phyloP scores from a whole-genome alignment of 2,329 filamentous ascomycete species.

The Aspergillus flavus region DNA sequence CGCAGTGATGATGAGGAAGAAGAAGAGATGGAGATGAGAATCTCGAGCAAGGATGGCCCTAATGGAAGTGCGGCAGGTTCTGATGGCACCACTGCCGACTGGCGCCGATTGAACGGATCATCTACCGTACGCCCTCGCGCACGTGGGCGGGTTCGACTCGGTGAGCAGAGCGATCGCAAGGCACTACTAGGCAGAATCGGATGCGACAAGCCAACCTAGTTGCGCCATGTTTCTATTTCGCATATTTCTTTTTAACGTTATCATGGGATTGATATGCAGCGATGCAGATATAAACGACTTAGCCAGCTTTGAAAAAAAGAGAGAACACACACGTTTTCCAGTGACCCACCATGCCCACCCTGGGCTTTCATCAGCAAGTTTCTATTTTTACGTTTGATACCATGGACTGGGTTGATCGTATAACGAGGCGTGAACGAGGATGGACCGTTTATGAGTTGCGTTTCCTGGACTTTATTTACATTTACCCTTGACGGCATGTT shows the following conservation, averaged over 20 bases:
- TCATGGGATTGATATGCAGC: constrained; percentile 16
- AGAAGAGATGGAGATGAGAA: constrained; percentile 51
- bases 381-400: constrained; percentile 21
- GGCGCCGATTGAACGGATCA: constrained; percentile 39
- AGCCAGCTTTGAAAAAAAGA: constrained; percentile 1
- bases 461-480: constrained; percentile 20
- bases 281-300: constrained; percentile 13
- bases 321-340: constrained; percentile 3
- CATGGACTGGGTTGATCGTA: constrained; percentile 16
- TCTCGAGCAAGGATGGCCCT: constrained; percentile 24
- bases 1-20: constrained; percentile 85
- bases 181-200: constrained; percentile 80
- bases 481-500: constrained; percentile 14
- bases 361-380: constrained; percentile 12
- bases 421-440: background rate
- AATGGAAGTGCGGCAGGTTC: constrained; percentile 24
- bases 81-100: constrained; percentile 33
- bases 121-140: constrained; percentile 36
- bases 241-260: constrained; percentile 14
- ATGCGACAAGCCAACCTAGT: constrained; percentile 67
- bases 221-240: constrained; percentile 15
- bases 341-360: constrained; percentile 6
- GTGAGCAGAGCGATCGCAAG: constrained; percentile 56
- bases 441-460: constrained; percentile 3
- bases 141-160: constrained; percentile 42